These are phyloP conservation scores for Kregervanrija delftensis DNA, from an alignment of 805 yeast species.

Conservation along the genomic window DNA sequence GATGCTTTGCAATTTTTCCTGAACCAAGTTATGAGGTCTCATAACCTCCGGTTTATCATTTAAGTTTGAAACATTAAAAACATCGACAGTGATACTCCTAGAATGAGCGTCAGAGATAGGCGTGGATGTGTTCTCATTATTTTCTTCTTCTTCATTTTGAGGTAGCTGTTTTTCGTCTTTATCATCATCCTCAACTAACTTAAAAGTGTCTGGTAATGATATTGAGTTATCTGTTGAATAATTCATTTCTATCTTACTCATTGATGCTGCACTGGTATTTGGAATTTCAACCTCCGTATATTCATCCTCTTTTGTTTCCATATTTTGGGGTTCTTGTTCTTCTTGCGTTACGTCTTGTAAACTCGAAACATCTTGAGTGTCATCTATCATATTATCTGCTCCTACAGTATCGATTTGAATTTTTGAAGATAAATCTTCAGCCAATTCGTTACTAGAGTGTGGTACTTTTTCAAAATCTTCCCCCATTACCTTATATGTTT, in stretches of 20 bases:
- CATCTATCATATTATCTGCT: background rate
- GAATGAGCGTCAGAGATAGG: too few relatives aligned
- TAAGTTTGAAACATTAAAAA: too few relatives aligned
- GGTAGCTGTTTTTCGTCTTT: background rate
- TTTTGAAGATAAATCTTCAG: background rate
- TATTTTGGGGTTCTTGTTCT: background rate
- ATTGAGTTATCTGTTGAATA: background rate
- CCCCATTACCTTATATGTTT: too few relatives aligned
- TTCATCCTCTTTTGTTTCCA: background rate
- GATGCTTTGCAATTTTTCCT: background rate
- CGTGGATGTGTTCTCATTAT: background rate
- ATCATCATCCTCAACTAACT: background rate
- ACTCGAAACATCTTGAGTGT: background rate
- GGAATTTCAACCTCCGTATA: constrained; percentile 9
- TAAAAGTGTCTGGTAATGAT: background rate
- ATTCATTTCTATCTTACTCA: constrained; percentile 3
- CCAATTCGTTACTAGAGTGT: too few relatives aligned
- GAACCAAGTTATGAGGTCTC: too few relatives aligned
- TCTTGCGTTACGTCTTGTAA: background rate
- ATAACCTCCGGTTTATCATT: too few relatives aligned
- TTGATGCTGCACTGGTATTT: constrained; percentile 10
- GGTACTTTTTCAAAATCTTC: too few relatives aligned
- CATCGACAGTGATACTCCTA: too few relatives aligned
- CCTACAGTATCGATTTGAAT: background rate
- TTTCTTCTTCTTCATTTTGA: background rate